Conservation (phyloP, 768 basidiomycete genomes). For the Calocera cornea region DNA sequence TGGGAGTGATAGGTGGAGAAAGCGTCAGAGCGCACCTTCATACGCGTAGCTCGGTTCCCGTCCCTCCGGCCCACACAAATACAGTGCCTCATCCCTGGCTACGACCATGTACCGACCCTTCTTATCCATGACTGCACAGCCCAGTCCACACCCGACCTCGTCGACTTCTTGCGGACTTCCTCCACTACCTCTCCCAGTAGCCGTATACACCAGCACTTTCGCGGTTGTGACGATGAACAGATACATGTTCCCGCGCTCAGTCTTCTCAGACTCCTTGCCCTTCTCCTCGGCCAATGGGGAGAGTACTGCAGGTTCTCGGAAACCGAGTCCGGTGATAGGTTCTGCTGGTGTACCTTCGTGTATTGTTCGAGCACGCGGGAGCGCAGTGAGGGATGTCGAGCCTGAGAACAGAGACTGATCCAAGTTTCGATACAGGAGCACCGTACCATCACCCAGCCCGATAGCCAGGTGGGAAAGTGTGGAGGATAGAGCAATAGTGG, state of each 20-base stretch:
- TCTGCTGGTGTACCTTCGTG: conserved; percentile 68
- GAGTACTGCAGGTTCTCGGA: conserved; percentile 43
- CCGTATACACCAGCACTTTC: conserved; percentile 61
- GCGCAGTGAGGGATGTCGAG: conserved; percentile 47
- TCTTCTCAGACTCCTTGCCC: conserved; percentile 17
- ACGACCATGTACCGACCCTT: conserved; percentile 61
- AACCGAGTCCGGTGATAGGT: conserved; percentile 86
- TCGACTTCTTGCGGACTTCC: conserved; percentile 58
- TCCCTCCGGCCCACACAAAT: conserved; percentile 68
- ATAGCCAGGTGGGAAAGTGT: conserved; percentile 75
- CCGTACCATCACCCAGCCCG: conserved; percentile 89
- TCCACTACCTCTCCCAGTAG: conserved; percentile 56
- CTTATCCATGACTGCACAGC: conserved; percentile 75
- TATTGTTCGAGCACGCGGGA: conserved; percentile 77
- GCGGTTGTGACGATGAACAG: conserved; percentile 85
- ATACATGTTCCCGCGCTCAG: conserved; percentile 28
- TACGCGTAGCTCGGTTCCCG: conserved; percentile 78
- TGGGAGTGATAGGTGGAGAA: not conserved
- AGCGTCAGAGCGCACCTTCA: conserved; percentile 46
- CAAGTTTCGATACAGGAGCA: conserved; percentile 78
- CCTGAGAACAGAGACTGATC: conserved; percentile 71
- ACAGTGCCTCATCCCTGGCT: conserved; percentile 84
- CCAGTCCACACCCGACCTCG: conserved; percentile 71
- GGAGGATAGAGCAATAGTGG: conserved; percentile 64
- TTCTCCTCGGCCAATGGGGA: conserved; percentile 19